A percentile compares a stretch with the other conserved stretches of the same genome.
These are phyloP conservation scores for Geoglossum glabrum DNA, from an alignment of 495 filamentous ascomycete species.

Conservation along the genomic window DNA sequence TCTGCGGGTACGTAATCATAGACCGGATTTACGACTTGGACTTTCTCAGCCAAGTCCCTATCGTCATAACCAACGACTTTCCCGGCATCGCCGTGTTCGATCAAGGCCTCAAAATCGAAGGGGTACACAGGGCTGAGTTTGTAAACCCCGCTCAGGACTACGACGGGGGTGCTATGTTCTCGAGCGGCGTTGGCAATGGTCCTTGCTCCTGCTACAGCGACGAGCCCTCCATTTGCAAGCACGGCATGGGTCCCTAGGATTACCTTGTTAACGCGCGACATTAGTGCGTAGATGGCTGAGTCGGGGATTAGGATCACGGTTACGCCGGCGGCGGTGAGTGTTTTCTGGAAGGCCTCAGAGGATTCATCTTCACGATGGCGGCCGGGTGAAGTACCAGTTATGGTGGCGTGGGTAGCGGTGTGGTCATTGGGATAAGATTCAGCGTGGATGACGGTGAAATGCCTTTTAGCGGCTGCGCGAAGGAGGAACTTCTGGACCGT, in stretches of 20 bases:
- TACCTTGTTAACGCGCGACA: constrained; percentile 87
- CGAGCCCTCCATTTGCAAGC: constrained; percentile 63
- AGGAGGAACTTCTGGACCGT: constrained; percentile 75
- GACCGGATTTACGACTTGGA: constrained; percentile 62
- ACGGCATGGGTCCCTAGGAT: constrained; percentile 72
- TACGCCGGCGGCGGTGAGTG: constrained; percentile 54
- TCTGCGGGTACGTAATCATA: constrained; percentile 70
- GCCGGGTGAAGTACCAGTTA: constrained; percentile 27
- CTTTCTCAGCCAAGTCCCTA: constrained; percentile 48
- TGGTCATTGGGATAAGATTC: constrained; percentile 52
- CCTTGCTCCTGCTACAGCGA: constrained; percentile 59
- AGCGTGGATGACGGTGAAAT: constrained; percentile 70
- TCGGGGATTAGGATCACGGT: constrained; percentile 67
- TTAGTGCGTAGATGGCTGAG: constrained; percentile 70
- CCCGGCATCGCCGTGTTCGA: constrained; percentile 64
- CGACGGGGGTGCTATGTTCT: constrained; percentile 57
- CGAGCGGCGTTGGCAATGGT: constrained; percentile 67
- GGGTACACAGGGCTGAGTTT: constrained; percentile 80
- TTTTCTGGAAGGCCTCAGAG: constrained; percentile 45
- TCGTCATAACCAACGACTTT: constrained; percentile 55
- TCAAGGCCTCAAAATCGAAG: constrained; percentile 51
- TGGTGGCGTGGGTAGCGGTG: constrained; percentile 33
- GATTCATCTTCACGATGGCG: constrained; percentile 19
- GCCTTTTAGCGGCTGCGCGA: constrained; percentile 63
- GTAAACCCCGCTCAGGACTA: constrained; percentile 70